A percentile compares a stretch with the other conserved stretches of the same genome.
Evolutionary conservation across 2,329 filamentous ascomycete species (phyloP).

Genomic region (Alternaria viburni): DNA sequence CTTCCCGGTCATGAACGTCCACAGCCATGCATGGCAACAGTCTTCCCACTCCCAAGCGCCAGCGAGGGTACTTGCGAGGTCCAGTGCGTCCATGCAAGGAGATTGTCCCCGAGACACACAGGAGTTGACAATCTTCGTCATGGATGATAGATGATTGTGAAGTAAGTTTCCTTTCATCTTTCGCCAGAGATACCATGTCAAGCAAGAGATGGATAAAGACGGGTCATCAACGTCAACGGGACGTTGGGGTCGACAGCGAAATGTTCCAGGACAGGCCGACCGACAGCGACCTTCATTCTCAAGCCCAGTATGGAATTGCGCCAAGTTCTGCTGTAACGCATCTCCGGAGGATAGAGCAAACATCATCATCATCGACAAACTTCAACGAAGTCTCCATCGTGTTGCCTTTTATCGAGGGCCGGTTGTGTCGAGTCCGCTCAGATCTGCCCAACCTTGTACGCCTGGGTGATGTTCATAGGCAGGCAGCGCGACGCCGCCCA

Average conservation of each 20-base stretch:
- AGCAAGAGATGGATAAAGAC: background rate
- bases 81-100: background rate
- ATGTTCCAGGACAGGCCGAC: background rate
- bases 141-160: background rate
- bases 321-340: background rate
- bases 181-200: background rate
- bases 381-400: background rate
- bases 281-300: background rate
- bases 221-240: background rate
- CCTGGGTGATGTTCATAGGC: background rate
- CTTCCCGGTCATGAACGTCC: background rate
- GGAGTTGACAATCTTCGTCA: background rate
- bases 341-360: background rate
- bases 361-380: background rate
- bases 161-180: background rate
- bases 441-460: background rate
- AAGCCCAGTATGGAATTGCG: background rate
- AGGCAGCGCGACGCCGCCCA: background rate
- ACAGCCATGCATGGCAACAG: background rate
- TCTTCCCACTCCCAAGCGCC: background rate
- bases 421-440: background rate
- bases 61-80: background rate
- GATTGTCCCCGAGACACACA: background rate
- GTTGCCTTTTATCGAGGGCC: background rate
- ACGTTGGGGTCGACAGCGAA: background rate